Base-by-base conservation (phyloP, 2,329 filamentous ascomycete species). In the Ophiocordyceps camponoti-saundersi region DNA sequence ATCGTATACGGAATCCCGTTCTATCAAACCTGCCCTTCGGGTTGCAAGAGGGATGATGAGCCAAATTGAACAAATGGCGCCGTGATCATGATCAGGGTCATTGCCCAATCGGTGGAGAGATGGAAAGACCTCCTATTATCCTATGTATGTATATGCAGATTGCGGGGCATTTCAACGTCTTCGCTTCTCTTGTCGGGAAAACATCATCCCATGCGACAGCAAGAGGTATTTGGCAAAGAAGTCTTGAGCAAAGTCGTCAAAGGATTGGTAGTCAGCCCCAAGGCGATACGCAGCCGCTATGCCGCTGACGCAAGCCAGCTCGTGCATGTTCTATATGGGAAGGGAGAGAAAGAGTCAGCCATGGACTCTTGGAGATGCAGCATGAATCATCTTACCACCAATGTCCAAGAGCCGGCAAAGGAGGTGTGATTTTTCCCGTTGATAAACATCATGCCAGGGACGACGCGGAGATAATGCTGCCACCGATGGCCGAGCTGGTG, bases 371-470 rank as follows among this genome's bases (percentile, higher is more conserved):
- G 6, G 39, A 21, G 39, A 20, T 29, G 18, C 3, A 44, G 16
- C 16, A 16, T 18, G 15, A 32, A n/a, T 22, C 12, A 20, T 61
- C 66, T 57, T 57, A 82, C 77, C 46, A 84, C 74, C 48, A 85
- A 65, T 0, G 81, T 85, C 81, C 80, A 85, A 7, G 72, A 72
- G 2, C 75, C 76, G 0, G 80, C 80, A 56, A 77, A 85, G 21
- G 70, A 65, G 0, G 81, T 85, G 44, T 68, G 66, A 23, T 75
- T 76, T 50, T 68, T 73, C 0, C 79, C 80, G 52, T 87, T 80
- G 3, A 87, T 69, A 22, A 82, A 73, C 79, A 81, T 82, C 71
- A 87, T 74, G 51, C 77, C 77, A 0, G 82, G 82, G 1, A 87
- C 79, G 1, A 82, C 78, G 32, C 76, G 69, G 1, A 73, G 56